These are phyloP conservation scores for Hondaea fermentalgiana DNA, from an alignment of 108 stramenopile genomes.

Conservation along the genomic window DNA sequence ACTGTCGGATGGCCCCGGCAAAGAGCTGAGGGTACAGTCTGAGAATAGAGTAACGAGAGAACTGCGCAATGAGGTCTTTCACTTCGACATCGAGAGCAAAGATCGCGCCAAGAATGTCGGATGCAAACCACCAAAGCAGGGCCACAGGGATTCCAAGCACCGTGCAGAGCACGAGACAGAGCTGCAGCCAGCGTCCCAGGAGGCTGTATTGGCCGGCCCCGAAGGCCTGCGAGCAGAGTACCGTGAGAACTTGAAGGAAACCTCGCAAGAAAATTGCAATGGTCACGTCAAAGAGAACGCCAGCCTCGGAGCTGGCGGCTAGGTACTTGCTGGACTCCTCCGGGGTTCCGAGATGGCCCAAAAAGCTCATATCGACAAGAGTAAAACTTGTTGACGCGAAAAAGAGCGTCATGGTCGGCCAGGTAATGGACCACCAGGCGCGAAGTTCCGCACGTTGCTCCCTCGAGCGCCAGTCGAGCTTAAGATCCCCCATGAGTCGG, in stretches of 20 bases:
- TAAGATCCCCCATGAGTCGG: neutral
- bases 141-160: neutral
- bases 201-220: neutral
- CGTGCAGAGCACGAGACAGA: neutral
- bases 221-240: neutral
- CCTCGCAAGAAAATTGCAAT: neutral
- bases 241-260: neutral
- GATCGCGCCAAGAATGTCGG: neutral
- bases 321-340: neutral
- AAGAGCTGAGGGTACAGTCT: neutral
- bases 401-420: conserved; percentile 12
- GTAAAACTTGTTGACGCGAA: neutral
- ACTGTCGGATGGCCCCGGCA: neutral
- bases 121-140: neutral
- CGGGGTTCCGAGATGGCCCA: neutral
- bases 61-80: neutral
- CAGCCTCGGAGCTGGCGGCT: neutral
- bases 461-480: neutral
- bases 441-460: neutral
- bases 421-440: neutral
- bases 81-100: neutral
- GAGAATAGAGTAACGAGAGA: neutral
- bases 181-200: neutral
- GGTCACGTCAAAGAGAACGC: neutral
- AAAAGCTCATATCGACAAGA: neutral